Percentiles rank a stretch among this genome's conserved stretches.
phyloP scores from a whole-genome alignment of 2,329 filamentous ascomycete genomes.

The Fusarium pseudoanthophilum region DNA sequence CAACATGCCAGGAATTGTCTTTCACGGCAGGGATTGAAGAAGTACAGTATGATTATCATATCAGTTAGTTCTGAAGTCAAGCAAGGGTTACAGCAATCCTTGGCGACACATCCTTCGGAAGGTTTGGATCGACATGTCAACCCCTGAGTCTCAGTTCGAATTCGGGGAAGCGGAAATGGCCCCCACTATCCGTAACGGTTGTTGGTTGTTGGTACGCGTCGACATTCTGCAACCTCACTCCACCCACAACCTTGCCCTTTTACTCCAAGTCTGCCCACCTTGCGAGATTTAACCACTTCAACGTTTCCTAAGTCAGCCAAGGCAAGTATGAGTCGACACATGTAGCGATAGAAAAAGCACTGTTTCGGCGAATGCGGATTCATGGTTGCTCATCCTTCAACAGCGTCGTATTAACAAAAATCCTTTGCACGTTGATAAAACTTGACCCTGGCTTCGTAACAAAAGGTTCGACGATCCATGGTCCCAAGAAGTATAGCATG shows the following conservation, averaged over 20 bases:
- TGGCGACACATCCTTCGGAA: background rate
- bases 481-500: too few species aligned
- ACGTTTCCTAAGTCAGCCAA: too few species aligned
- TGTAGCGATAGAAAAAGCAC: background rate
- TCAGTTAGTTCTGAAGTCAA: background rate
- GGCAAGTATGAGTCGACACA: background rate
- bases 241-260: background rate
- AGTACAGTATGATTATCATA: too few species aligned
- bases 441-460: background rate
- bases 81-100: background rate
- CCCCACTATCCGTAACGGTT: background rate
- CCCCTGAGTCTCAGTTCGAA: background rate
- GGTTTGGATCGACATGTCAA: background rate
- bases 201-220: background rate
- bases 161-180: background rate
- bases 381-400: background rate
- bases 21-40: fast-evolving
- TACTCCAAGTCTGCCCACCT: background rate
- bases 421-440: background rate
- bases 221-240: background rate
- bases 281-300: background rate
- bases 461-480: background rate
- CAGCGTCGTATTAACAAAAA: background rate
- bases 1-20: background rate
- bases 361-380: background rate